These are phyloP conservation scores for Aspergillus melleus DNA, from an alignment of 2,329 filamentous ascomycete genomes.

Conservation along the genomic window DNA sequence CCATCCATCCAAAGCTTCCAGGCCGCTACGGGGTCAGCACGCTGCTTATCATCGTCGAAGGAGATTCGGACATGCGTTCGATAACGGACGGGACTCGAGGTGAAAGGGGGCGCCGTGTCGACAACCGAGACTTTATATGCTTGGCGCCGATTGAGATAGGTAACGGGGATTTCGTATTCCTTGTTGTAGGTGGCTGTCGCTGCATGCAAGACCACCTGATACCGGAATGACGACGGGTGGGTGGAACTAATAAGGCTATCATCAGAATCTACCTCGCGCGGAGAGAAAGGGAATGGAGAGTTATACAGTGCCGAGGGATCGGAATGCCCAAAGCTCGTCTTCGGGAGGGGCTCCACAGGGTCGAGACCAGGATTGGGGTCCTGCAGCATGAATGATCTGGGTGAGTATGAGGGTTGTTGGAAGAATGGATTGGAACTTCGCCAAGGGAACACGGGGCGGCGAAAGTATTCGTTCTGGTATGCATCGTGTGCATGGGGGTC, in stretches of 20 bases:
- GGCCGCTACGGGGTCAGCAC: slow-evolving; percentile 72
- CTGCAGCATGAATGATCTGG: neutral
- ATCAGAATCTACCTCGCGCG: neutral
- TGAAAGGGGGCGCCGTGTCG: neutral
- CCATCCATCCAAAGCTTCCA: slow-evolving; percentile 93
- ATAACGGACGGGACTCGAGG: neutral
- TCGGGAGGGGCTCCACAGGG: neutral
- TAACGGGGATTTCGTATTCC: neutral
- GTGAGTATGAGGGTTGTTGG: neutral
- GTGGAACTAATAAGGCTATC: neutral
- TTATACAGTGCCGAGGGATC: neutral
- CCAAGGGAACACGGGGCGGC: neutral
- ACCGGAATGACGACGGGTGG: neutral
- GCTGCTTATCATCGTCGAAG: slow-evolving; percentile 88
- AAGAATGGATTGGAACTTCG: neutral
- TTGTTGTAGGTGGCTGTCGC: neutral
- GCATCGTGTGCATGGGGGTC: neutral
- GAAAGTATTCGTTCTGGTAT: neutral
- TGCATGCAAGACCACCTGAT: neutral
- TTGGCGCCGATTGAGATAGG: neutral
- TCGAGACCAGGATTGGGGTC: neutral
- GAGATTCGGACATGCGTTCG: slow-evolving; percentile 83
- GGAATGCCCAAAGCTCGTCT: neutral
- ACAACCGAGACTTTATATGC: neutral
- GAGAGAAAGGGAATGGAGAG: neutral